Evolutionary conservation across 139 green algal genomes (phyloP).

Genomic region (Coelastrella sp.): DNA sequence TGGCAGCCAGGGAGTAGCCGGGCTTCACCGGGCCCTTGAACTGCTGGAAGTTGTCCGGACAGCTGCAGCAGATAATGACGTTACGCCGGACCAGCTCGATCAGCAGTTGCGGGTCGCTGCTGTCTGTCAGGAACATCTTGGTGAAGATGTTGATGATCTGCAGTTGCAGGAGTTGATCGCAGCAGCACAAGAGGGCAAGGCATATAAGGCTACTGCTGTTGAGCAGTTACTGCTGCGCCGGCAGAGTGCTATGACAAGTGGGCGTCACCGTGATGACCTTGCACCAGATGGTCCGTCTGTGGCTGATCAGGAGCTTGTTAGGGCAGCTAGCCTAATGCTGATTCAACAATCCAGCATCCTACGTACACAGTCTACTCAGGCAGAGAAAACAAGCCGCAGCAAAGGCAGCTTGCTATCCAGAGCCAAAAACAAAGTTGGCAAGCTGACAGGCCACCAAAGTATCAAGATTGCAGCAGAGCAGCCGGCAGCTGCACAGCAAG

Average conservation of each 20-base stretch:
- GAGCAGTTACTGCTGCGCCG: neutral
- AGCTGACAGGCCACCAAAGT: neutral
- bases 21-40: neutral
- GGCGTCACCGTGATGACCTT: too few species aligned
- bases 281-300: too few species aligned
- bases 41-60: neutral
- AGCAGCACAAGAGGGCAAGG: neutral
- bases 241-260: neutral
- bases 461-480: neutral
- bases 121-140: constrained; percentile 10
- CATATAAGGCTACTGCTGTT: neutral
- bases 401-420: neutral
- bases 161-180: constrained; percentile 41
- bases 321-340: too few species aligned
- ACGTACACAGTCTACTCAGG: neutral
- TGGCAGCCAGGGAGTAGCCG: constrained; percentile 5
- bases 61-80: too few species aligned
- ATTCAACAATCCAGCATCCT: too few species aligned
- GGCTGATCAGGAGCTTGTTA: too few species aligned
- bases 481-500: too few species aligned
- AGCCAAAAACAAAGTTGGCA: neutral
- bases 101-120: neutral
- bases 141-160: neutral
- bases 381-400: neutral
- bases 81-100: neutral